phyloP scores from a whole-genome alignment of 345 rosid species.

The Excoecaria agallocha region DNA sequence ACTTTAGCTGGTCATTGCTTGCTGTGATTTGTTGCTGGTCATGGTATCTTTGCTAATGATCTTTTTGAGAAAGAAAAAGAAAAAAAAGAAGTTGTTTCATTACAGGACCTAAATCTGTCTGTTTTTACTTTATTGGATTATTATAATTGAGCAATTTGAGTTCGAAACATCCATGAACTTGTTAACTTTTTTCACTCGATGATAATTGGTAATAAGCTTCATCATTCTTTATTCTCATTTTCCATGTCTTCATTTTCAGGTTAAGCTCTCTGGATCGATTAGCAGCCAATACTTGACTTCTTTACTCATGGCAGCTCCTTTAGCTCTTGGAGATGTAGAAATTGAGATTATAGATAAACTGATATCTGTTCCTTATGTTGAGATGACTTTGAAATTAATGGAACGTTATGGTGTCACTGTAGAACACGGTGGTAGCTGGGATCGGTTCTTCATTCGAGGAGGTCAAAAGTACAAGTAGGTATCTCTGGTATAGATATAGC shows the following conservation, averaged over 20 bases:
- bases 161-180: not conserved
- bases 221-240: conserved; percentile 14
- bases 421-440: conserved; percentile 80
- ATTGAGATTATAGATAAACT: conserved; percentile 82
- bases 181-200: not conserved
- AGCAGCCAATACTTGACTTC: conserved; percentile 99
- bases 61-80: not conserved
- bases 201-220: not conserved
- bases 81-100: no score
- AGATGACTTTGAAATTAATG: conserved; percentile 96
- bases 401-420: conserved; percentile 78
- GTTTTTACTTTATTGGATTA: no score
- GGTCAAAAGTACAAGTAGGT: conserved; percentile 88
- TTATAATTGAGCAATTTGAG: not conserved
- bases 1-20: not conserved
- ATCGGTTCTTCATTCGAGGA: conserved; percentile 71
- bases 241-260: conserved; percentile 48
- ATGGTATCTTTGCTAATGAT: not conserved
- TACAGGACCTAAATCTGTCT: no score
- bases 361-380: conserved; percentile 92
- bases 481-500: conserved; percentile 1
- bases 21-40: not conserved
- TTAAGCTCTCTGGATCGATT: conserved; percentile 87
- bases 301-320: conserved; percentile 93
- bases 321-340: conserved; percentile 90